Base-by-base conservation (phyloP, 257 asterid species). In the Parsonsia alboflavescens region DNA sequence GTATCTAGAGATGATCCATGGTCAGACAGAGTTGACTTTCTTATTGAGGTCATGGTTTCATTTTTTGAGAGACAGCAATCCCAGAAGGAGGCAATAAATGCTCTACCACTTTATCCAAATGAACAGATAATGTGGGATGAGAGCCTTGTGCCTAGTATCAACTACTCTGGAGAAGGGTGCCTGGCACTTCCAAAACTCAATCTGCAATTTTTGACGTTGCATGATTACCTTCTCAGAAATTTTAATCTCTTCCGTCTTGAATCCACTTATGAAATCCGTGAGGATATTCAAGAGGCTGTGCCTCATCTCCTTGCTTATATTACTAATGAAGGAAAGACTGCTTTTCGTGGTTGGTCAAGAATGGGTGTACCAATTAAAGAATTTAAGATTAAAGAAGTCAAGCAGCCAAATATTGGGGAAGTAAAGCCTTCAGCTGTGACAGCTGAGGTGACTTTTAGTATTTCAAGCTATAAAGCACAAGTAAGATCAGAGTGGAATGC, bases 261-360 rank as follows among this genome's bases (percentile, higher is more conserved):
- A 86, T 95, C 99, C 69, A 95, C 99, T 0, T 95, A 95, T 81
- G 98, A 95, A 84, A 95, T 95, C 72, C 97, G 99, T 72, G 99
- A 92, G 86, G 99, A 95, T 85, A 95, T 95, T 81, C 98, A 92
- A 83, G 99, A 90, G 84, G 96, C 98, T 65, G 96, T 95, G 78
- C 99, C 99, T 9, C 99, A 95, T 83, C 97, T 95, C 82, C 97
- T 95, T 53, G 87, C 96, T 58, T 79, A 86, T 77, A 80, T 90
- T 77, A 90, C 92, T 81, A 88, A 92, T 81, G 99, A 95, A 90
- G 98, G 99, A 71, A 91, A 90, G 80, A 72, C 99, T 78, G 98
- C 96, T 78, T 95, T 95, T 77, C 99, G 99, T 82, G 99, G 99
- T 74, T 95, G 99, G 99, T 95, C 99, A 45, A 92, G 99, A 89